These are phyloP conservation scores for Candida railenensis DNA, from an alignment of 805 yeast genomes.

Conservation along the genomic window DNA sequence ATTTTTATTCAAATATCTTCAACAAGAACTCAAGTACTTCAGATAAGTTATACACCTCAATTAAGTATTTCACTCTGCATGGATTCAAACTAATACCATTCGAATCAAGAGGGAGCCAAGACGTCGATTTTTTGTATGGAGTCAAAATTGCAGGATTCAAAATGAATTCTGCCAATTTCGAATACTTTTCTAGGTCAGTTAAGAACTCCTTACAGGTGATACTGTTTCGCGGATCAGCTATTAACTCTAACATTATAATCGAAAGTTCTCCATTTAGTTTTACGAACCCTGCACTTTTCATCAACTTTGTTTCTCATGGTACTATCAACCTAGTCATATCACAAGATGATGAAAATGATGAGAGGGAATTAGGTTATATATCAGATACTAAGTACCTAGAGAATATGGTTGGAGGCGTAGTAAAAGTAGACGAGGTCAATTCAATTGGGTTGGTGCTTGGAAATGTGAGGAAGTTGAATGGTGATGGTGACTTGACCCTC, in stretches of 20 bases:
- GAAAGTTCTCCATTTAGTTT: constrained; percentile 27
- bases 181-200: neutral
- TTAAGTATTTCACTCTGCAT: constrained; percentile 16
- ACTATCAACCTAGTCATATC: constrained; percentile 22
- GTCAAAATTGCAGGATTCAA: neutral
- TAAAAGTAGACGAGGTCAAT: constrained; percentile 1
- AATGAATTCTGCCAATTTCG: neutral
- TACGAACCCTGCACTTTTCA: constrained; percentile 29
- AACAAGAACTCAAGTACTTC: neutral
- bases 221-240: neutral
- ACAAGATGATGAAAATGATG: constrained; percentile 11
- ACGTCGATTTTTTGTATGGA: constrained; percentile 1
- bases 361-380: constrained; percentile 17
- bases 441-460: constrained; percentile 40
- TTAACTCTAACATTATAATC: constrained; percentile 12
- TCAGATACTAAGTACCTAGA: constrained; percentile 44
- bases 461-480: constrained; percentile 35
- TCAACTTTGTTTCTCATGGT: constrained; percentile 22
- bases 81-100: constrained; percentile 24
- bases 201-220: neutral
- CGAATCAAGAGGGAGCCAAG: constrained; percentile 11
- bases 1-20: constrained; percentile 8
- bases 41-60: constrained; percentile 6
- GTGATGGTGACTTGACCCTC: constrained; percentile 44
- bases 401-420: constrained; percentile 45